Conservation (phyloP, 345 rosid species). For the Brassica napus region DNA sequence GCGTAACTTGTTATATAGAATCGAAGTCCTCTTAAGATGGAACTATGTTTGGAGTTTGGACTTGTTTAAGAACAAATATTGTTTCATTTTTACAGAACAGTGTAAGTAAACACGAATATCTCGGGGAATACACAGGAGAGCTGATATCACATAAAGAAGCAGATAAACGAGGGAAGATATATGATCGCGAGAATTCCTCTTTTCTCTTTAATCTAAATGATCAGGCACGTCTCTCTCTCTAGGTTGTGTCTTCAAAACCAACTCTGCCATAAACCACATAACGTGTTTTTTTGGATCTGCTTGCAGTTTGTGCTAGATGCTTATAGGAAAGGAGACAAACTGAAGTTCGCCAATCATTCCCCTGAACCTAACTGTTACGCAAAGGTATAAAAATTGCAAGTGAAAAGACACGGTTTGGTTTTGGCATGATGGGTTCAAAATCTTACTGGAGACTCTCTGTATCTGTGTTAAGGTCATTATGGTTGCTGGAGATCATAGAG, state of each 20-base stretch:
- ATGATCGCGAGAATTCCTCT: constrained; percentile 97
- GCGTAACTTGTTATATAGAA: constrained; percentile 13
- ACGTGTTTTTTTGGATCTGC: constrained; percentile 8
- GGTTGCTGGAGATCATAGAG: constrained; percentile 97
- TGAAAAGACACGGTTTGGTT: not conserved
- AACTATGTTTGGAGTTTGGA: not conserved
- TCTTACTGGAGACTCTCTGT: constrained; percentile 11
- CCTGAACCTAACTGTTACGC: constrained; percentile 99
- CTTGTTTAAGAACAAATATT: constrained; percentile 15
- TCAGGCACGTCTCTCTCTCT: constrained; percentile 58
- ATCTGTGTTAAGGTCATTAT: constrained; percentile 68
- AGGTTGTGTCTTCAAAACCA: constrained; percentile 3
- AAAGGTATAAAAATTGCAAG: constrained; percentile 53
- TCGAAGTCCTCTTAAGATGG: not conserved
- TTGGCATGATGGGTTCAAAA: not conserved
- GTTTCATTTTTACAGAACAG: constrained; percentile 60
- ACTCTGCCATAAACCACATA: not conserved
- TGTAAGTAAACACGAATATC: constrained; percentile 94
- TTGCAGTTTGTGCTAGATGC: constrained; percentile 98
- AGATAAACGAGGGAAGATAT: constrained; percentile 97
- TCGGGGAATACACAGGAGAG: constrained; percentile 99
- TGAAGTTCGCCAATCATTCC: constrained; percentile 95
- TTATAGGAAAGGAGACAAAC: constrained; percentile 93
- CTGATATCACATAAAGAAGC: constrained; percentile 97
- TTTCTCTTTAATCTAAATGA: constrained; percentile 97